A percentile compares a stretch with the other conserved stretches of the same genome.
Conservation (phyloP, 306 rosid species). For the Senna tora region DNA sequence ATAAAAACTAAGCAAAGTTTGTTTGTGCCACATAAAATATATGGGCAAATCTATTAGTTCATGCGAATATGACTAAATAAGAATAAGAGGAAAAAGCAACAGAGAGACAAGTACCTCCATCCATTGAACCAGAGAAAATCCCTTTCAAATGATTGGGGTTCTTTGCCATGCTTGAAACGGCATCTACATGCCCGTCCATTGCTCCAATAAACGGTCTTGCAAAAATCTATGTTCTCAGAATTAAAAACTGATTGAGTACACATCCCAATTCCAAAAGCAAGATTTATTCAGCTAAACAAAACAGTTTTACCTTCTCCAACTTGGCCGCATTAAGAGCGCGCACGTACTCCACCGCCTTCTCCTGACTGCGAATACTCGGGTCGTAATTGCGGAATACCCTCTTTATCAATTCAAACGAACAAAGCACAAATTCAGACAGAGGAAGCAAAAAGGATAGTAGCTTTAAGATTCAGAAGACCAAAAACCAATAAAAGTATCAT, state of each 20-base stretch:
- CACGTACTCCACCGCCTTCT: conserved; percentile 87
- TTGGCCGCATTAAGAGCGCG: conserved; percentile 94
- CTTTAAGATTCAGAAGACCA: background rate
- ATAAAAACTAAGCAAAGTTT: conserved; percentile 3
- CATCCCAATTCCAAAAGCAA: background rate
- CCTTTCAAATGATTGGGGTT: conserved; percentile 83
- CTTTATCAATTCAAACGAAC: conserved; percentile 42
- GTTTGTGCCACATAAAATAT: background rate
- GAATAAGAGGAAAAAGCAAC: conserved; percentile 3
- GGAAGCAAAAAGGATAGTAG: background rate
- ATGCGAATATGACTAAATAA: background rate
- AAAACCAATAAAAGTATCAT: background rate
- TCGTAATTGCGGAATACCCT: conserved; percentile 88
- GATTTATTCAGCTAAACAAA: background rate
- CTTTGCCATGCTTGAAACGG: conserved; percentile 85
- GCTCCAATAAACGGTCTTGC: conserved; percentile 95
- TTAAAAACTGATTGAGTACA: background rate
- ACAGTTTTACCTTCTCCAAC: conserved; percentile 65
- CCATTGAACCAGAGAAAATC: conserved; percentile 90
- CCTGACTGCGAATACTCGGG: conserved; percentile 80
- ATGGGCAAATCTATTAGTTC: conserved; percentile 12
- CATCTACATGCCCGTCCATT: conserved; percentile 93
- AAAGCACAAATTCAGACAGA: background rate
- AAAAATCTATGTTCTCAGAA: conserved; percentile 61
- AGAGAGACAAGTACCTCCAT: conserved; percentile 73